These are phyloP conservation scores for Quercus variabilis DNA, from an alignment of 306 rosid genomes.

Conservation along the genomic window DNA sequence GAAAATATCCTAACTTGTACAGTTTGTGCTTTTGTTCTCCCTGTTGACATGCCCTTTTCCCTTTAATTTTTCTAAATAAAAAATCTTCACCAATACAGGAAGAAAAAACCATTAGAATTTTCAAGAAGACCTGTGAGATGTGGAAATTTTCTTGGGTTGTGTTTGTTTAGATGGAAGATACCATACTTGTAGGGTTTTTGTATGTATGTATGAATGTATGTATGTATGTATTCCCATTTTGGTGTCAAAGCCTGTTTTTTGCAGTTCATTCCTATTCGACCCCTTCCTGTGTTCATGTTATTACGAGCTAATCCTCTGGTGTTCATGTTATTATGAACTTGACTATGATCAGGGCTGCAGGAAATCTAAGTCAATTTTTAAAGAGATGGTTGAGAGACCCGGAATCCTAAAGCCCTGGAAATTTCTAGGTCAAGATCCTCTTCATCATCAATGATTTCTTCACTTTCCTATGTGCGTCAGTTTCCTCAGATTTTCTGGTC, in stretches of 20 bases:
- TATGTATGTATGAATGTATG: too few species aligned
- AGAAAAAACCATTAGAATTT: too few species aligned
- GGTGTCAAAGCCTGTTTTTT: too few species aligned
- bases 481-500: not conserved
- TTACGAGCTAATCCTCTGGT: constrained; percentile 20
- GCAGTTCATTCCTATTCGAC: not conserved
- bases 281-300: constrained; percentile 2
- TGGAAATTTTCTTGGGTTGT: not conserved
- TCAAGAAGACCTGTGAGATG: not conserved
- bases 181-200: not conserved
- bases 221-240: too few species aligned
- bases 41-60: too few species aligned
- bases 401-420: constrained; percentile 43
- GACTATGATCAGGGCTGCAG: constrained; percentile 59
- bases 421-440: constrained; percentile 42
- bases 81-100: too few species aligned
- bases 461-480: not conserved
- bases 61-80: too few species aligned
- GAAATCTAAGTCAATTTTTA: constrained; percentile 25
- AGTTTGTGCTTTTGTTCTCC: too few species aligned
- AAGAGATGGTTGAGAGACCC: constrained; percentile 55
- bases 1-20: too few species aligned
- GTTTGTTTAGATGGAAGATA: not conserved
- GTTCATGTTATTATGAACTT: constrained; percentile 30
- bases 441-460: constrained; percentile 32